A percentile compares a stretch with the other conserved stretches of the same genome.
phyloP scores from a whole-genome alignment of 768 basidiomycete species.

The Trametes cingulata region DNA sequence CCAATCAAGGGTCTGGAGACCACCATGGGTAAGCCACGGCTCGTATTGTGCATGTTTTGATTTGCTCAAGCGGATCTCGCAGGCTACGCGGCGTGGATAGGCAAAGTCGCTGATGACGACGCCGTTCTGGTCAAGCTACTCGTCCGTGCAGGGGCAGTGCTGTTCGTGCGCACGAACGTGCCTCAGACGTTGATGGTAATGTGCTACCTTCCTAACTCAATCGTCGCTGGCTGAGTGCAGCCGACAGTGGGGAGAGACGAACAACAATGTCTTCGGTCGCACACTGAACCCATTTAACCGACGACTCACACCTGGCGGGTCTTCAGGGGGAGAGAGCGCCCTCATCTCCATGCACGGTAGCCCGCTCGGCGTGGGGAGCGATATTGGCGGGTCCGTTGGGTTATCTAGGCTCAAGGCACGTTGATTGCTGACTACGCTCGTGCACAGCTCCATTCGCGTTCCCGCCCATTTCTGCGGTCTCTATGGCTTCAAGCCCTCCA shows the following conservation, averaged over 20 bases:
- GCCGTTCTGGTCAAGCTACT: slow-evolving; percentile 51
- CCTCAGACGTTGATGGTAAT: slow-evolving; percentile 38
- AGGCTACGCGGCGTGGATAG: slow-evolving; percentile 57
- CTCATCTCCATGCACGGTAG: slow-evolving; percentile 55
- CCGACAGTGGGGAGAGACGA: slow-evolving; percentile 48
- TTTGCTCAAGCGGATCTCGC: neutral
- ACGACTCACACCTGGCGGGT: slow-evolving; percentile 49
- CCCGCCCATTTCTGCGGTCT: slow-evolving; percentile 65
- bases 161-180: slow-evolving; percentile 21
- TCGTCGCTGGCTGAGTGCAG: neutral
- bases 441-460: slow-evolving; percentile 59
- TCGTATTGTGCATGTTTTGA: neutral
- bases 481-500: slow-evolving; percentile 70
- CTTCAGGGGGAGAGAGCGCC: slow-evolving; percentile 83
- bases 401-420: neutral
- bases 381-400: slow-evolving; percentile 68
- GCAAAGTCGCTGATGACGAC: slow-evolving; percentile 44
- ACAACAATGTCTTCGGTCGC: slow-evolving; percentile 41
- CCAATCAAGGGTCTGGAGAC: slow-evolving; percentile 60
- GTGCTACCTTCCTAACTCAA: neutral
- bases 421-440: neutral
- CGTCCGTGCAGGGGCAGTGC: slow-evolving; percentile 49
- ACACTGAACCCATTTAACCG: slow-evolving; percentile 44
- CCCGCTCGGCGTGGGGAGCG: slow-evolving; percentile 69
- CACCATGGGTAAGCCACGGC: slow-evolving; percentile 43